These are phyloP conservation scores for Penicillium coffeae DNA, from an alignment of 495 filamentous ascomycete genomes.

Conservation along the genomic window DNA sequence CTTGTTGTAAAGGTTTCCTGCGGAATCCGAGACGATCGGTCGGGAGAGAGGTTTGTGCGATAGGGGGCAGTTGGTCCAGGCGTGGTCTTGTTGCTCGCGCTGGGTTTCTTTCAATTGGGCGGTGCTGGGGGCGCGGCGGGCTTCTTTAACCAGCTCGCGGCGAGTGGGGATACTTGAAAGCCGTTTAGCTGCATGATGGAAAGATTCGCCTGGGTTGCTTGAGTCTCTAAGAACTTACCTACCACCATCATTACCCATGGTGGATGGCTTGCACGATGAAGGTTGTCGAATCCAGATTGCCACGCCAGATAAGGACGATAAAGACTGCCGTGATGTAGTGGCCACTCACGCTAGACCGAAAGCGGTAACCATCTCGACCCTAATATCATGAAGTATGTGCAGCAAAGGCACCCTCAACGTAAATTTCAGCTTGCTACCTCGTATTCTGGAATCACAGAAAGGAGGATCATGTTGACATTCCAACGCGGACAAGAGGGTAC, in stretches of 20 bases:
- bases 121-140: conserved; percentile 74
- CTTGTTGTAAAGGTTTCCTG: conserved; percentile 91
- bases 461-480: too few relatives aligned
- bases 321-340: neutral
- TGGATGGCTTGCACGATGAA: conserved; percentile 3
- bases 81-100: conserved; percentile 75
- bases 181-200: neutral
- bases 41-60: conserved; percentile 68
- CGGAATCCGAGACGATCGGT: conserved; percentile 79
- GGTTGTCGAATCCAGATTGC: neutral
- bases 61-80: conserved; percentile 82
- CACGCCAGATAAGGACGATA: neutral
- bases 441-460: too few relatives aligned
- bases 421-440: too few relatives aligned
- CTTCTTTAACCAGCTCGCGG: conserved; percentile 89
- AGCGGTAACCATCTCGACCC: too few relatives aligned
- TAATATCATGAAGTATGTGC: too few relatives aligned
- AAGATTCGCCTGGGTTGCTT: neutral
- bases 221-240: conserved; percentile 41
- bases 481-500: too few relatives aligned
- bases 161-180: conserved; percentile 76
- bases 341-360: too few relatives aligned
- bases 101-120: conserved; percentile 86
- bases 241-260: conserved; percentile 97
- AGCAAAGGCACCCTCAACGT: too few relatives aligned